Evolutionary conservation across 306 rosid species (phyloP), one percentile per base, ranked within the genome.

Genomic region (Rosa chinensis): DNA sequence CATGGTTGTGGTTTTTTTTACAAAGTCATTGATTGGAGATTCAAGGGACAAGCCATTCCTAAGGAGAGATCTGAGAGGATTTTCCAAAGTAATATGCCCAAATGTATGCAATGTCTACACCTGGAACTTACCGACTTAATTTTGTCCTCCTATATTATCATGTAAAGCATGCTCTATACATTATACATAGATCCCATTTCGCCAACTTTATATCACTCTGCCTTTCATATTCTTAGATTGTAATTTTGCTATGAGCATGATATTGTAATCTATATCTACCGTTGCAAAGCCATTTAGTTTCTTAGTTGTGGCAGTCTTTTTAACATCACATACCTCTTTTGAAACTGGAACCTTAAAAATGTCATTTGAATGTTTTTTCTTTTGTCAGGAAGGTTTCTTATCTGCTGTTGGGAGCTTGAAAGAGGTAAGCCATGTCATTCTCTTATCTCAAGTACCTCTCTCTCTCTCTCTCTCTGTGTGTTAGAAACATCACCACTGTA

Each of bases 51-150:
- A 76, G 48, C 85, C 77, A 58, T 90, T 91, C 70, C 63, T 92
- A 73, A 94, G 58, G 90, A 90, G 78, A 90, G 97, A 89, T 73
- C 82, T 94, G 28, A 82, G 81, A 78, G 98, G 97, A 78, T 97
- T 94, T 56, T 82, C 91, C 83, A 87, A 97, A 74, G 77, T 94
- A 74, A 89, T 94, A 85, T 90, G 93, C 86, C 97, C 98, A 74
- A 92, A 86, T 79, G 98, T 92, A 92, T 66, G 92, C 71, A 32
- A 70, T 61, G 75, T 48, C 77, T 73, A 16, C 18, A 78, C 76
- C 70, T 72, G n/a, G 4, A 23, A 50, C 66, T n/a, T 61, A 7
- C 79, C 45, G 52, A 53, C 21, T 62, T 14, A 63, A 63, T 9
- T 63, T 64, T 64, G 8, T 48, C 6, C 8, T 53, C 21, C 59